A percentile compares a stretch with the other conserved stretches of the same genome.
These are phyloP conservation scores for Apiotrichum sp. DNA, from an alignment of 1,284 basidiomycete species.

Conservation along the genomic window DNA sequence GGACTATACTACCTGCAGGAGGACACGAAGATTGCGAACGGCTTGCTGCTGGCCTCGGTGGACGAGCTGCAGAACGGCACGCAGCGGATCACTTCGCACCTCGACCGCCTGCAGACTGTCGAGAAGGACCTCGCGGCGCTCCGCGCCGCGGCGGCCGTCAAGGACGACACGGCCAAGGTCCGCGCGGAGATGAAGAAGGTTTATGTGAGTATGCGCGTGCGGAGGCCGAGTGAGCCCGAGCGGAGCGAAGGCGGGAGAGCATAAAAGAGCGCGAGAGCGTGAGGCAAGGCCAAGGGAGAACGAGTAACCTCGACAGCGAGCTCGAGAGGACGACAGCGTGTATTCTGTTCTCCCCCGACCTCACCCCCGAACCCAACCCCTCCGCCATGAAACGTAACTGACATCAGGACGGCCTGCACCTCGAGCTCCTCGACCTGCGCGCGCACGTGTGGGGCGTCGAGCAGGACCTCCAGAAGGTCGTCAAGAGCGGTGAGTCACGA, in stretches of 20 bases:
- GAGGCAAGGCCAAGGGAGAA: too few species aligned
- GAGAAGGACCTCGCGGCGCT: slow-evolving; percentile 80
- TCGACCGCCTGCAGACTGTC: slow-evolving; percentile 74
- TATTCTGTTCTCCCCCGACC: too few species aligned
- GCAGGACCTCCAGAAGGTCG: slow-evolving; percentile 45
- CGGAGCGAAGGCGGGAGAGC: too few species aligned
- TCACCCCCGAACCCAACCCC: too few species aligned
- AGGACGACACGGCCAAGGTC: slow-evolving; percentile 69
- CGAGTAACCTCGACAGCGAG: too few species aligned
- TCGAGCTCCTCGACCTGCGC: slow-evolving; percentile 45
- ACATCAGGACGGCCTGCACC: slow-evolving; percentile 46
- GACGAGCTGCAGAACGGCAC: slow-evolving; percentile 79
- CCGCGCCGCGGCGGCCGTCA: slow-evolving; percentile 59
- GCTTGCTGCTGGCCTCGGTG: slow-evolving; percentile 74
- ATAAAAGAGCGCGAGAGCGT: not conserved
- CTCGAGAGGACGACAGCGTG: too few species aligned
- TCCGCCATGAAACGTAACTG: not conserved
- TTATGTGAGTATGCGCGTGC: slow-evolving; percentile 49
- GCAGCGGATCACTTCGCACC: slow-evolving; percentile 74
- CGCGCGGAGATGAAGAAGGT: slow-evolving; percentile 78
- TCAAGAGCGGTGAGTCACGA: slow-evolving; percentile 39
- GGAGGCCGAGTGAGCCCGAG: not conserved
- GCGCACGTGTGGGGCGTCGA: slow-evolving; percentile 48
- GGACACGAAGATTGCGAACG: slow-evolving; percentile 80
- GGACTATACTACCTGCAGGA: slow-evolving; percentile 82